Evolutionary conservation across 2,329 filamentous ascomycete species (phyloP).

Genomic region (Raffaelea ambrosiae): DNA sequence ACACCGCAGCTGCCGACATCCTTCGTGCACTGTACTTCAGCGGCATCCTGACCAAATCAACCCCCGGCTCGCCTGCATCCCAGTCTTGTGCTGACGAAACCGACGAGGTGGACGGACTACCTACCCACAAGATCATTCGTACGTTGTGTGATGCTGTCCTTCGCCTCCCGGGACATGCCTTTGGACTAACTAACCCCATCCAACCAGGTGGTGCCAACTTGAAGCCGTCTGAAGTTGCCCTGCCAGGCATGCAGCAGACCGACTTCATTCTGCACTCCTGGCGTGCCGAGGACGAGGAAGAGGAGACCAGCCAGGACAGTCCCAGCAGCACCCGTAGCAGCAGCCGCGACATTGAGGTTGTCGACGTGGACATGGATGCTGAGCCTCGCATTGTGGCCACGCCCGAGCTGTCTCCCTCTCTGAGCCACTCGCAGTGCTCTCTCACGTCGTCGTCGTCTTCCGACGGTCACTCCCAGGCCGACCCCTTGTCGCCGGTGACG

Average conservation of each 20-base stretch:
- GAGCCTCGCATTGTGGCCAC: not conserved
- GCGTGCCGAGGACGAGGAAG: conserved; percentile 5
- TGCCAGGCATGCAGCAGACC: conserved; percentile 14
- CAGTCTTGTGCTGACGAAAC: too few species aligned
- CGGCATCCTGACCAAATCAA: too few species aligned
- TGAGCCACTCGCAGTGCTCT: conserved; percentile 5
- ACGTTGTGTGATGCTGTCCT: too few species aligned
- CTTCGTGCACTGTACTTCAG: not conserved
- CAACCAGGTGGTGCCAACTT: not conserved
- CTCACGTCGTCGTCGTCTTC: conserved; percentile 6
- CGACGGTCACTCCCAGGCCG: not conserved
- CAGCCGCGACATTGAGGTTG: not conserved
- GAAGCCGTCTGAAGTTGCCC: conserved; percentile 2
- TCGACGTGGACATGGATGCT: not conserved
- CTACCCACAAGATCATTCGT: too few species aligned
- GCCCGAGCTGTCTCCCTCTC: not conserved
- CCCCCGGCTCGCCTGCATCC: too few species aligned
- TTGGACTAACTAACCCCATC: not conserved
- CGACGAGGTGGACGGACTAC: too few species aligned
- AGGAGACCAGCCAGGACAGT: not conserved
- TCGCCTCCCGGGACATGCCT: too few species aligned
- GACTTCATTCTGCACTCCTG: conserved; percentile 10
- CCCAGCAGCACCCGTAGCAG: not conserved
- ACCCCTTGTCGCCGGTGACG: not conserved
- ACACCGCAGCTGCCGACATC: not conserved